Evolutionary conservation across 176 grass and related monocot species (phyloP).

Genomic region (Ensete ventricosum): DNA sequence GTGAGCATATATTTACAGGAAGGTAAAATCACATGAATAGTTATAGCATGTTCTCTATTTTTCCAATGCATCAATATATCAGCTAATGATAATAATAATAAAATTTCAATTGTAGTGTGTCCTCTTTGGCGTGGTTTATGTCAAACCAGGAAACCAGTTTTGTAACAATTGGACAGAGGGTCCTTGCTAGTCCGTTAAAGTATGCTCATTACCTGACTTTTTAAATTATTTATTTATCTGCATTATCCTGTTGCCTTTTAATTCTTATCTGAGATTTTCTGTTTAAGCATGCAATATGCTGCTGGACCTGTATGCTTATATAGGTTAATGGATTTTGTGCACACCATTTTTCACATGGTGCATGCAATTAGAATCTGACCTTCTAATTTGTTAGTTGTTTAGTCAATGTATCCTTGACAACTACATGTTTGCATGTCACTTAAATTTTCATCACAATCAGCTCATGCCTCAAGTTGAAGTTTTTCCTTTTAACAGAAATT

Average conservation of each 20-base stretch:
- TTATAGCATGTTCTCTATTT: not conserved
- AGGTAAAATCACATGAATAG: constrained; percentile 29
- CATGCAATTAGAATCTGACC: too few species aligned
- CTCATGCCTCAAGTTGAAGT: too few species aligned
- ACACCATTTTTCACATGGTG: too few species aligned
- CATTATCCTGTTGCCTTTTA: too few species aligned
- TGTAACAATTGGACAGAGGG: constrained; percentile 60
- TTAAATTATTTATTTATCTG: not conserved
- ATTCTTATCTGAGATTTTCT: not conserved
- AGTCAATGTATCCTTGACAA: too few species aligned
- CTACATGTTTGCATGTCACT: too few species aligned
- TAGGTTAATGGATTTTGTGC: not conserved
- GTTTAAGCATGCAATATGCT: constrained; percentile 4
- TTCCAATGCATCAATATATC: not conserved
- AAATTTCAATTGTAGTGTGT: constrained; percentile 35
- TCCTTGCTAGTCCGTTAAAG: constrained; percentile 61
- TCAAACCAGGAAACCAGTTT: constrained; percentile 71
- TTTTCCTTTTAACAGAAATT: too few species aligned
- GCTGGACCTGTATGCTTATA: constrained; percentile 8
- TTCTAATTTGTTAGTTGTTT: too few species aligned
- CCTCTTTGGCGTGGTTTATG: constrained; percentile 71
- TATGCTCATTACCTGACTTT: constrained; percentile 21
- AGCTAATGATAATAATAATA: not conserved
- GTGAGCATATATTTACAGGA: constrained; percentile 98
- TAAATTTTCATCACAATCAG: too few species aligned